Evolutionary conservation across 805 yeast genomes (phyloP).

Genomic region (Zygosaccharomyces siamensis): DNA sequence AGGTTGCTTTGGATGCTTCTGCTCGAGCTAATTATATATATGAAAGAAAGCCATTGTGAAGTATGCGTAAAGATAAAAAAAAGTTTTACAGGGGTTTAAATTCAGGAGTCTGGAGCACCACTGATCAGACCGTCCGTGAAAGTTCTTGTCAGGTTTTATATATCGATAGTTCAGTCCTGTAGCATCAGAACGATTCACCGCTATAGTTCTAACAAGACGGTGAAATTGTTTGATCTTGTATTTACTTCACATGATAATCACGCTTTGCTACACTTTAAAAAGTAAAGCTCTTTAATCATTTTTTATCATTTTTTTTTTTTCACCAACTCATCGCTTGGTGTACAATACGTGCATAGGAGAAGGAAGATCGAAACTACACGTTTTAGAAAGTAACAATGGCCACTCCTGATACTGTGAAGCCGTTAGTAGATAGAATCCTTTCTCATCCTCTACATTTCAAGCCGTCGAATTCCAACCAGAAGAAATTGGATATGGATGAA

Average conservation of each 20-base stretch:
- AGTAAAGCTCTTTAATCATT: not conserved
- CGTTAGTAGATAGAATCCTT: conserved; percentile 58
- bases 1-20: no score
- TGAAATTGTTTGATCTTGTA: not conserved
- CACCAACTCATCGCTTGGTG: not conserved
- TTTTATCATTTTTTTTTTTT: not conserved
- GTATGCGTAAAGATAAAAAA: no score
- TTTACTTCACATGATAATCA: not conserved
- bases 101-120: no score
- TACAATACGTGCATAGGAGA: not conserved
- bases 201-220: no score
- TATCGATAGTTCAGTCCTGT: no score
- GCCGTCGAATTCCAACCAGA: conserved; percentile 25
- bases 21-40: no score
- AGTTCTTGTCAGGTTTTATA: no score
- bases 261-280: not conserved
- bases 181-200: no score
- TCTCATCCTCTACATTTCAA: conserved; percentile 60
- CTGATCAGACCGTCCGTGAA: no score
- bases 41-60: no score
- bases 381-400: conserved; percentile 14
- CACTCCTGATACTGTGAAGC: conserved; percentile 35
- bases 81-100: no score
- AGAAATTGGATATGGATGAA: conserved; percentile 38
- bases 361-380: not conserved